Evolutionary conservation across 805 yeast genomes (phyloP), one percentile per base, ranked within the genome.

Genomic region (Cyberlindnera sargentensis): DNA sequence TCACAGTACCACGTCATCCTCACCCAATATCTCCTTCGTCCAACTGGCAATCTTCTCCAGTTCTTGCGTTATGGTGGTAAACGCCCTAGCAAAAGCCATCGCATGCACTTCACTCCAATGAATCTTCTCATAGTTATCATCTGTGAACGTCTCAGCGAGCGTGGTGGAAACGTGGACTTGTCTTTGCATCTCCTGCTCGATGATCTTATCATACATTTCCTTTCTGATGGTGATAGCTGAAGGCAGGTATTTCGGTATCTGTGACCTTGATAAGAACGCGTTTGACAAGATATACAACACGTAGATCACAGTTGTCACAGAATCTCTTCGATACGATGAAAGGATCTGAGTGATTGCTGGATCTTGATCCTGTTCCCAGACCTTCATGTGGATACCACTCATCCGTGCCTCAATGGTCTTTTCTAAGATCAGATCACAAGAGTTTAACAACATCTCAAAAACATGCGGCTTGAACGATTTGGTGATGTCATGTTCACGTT

Each of bases 31-130:
- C 27, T 62, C 67, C 48, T 68, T 72, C n/a, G 72, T 56, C 20
- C 60, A 52, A 3, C 51, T 50, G 5, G 66, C 58, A 9, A 73
- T 48, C 34, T 58, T 58, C 40, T 72, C 71, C 37, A 72, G 48
- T 35, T 66, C 71, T 41, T 64, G 67, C 0, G 75, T 62, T n/a
- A 72, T 66, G 23, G 65, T 64, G 0, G 76, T 72, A 46, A 71
- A 70, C 1, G 77, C 71, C 40, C 70, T 65, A 1, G 76, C 65
- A 51, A 72, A 72, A 1, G 76, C 76, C 60, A 72, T 64, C 8
- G 73, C 73, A 48, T 73, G 77, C 28, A 73, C 66, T 37, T 67
- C 69, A 8, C 66, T 64, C 78, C 77, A 73, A 46, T 71, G 66
- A 9, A 60, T 44, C 49, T 60, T 61, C 46, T 45, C 51, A 25